Conservation (phyloP, 129 eudicot genomes). For the Flaveria robusta region DNA sequence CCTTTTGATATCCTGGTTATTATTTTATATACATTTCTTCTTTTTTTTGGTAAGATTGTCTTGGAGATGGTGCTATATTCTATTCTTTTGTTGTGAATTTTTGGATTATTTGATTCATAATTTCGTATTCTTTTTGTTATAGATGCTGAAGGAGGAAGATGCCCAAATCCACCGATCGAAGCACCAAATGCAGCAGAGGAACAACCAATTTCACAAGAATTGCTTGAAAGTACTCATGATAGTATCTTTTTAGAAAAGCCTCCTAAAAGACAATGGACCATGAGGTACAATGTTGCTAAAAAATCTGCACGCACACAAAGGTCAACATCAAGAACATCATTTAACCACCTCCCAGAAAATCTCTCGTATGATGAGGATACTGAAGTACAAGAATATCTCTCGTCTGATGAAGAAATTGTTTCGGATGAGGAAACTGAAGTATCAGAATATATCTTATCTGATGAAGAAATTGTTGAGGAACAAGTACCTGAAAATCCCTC, state of each 20-base stretch:
- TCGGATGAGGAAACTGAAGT: no score
- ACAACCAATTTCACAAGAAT: not conserved
- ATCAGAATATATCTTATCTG: no score
- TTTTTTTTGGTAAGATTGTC: not conserved
- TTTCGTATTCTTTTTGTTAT: not conserved
- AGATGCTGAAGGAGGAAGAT: not conserved
- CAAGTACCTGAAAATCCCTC: no score
- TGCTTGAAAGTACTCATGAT: not conserved
- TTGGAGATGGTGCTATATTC: not conserved
- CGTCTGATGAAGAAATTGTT: not conserved
- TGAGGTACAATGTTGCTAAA: not conserved
- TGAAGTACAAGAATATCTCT: not conserved
- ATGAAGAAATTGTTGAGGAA: no score
- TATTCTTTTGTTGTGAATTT: conserved; percentile 5
- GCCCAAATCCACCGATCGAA: not conserved
- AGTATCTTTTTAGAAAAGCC: not conserved
- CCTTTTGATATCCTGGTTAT: not conserved
- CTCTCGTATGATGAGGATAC: not conserved
- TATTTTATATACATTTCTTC: not conserved
- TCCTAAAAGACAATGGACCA: not conserved
- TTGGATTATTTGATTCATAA: not conserved
- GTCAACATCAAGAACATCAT: not conserved
- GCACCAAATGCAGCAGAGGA: not conserved
- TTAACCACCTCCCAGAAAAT: not conserved
- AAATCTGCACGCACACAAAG: not conserved